Base-by-base conservation (phyloP, 2,329 filamentous ascomycete genomes). In the Aspergillus fischeri region DNA sequence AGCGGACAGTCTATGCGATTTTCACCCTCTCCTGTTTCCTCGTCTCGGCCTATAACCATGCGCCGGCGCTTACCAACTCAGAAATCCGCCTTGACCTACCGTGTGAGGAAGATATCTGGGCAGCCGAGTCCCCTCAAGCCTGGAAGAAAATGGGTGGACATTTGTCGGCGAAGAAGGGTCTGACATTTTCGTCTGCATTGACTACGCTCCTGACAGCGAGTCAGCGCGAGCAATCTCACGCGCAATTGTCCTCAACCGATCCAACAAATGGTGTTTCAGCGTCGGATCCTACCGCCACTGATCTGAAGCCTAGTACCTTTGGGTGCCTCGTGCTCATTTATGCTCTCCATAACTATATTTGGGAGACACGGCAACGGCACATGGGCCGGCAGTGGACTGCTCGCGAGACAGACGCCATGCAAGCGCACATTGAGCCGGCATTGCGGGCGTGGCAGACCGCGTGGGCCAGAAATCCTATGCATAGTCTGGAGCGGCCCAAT, bases 281-380 rank as follows among this genome's bases (percentile, higher is more conserved):
- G 8, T 77, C 79, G 47, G 83, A 86, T 8, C 67, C 82, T 1
- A 76, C 82, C 1, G 79, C 83, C 62, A 86, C 80, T 53, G 86
- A 91, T 35, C 79, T 94, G 50, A 86, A 84, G 63, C 91, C 92
- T 0, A 97, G 93, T 75, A 92, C 92, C 0, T 96, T 96, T 71
- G 94, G 93, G 8, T 96, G 92, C 70, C 80, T 97, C 29, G 83
- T 97, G 5, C 78, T 99, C 61, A 97, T 97, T 71, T 93, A 96
- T 70, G 92, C 94, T 3, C 80, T 97, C 25, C 94, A 97, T 76
- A 97, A 97, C 66, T 97, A 96, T 73, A 97, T 97, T 48, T 97
- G 94, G 94, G 93, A 97, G 75, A 97, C 92, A 0, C 84, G 93
- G 25, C 92, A 96, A 74, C 83, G 92, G 53, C 92, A 97, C 65